Percentiles rank a stretch among this genome's conserved stretches.
Conservation (phyloP, 345 rosid genomes). For the Melaleuca quinquenervia region DNA sequence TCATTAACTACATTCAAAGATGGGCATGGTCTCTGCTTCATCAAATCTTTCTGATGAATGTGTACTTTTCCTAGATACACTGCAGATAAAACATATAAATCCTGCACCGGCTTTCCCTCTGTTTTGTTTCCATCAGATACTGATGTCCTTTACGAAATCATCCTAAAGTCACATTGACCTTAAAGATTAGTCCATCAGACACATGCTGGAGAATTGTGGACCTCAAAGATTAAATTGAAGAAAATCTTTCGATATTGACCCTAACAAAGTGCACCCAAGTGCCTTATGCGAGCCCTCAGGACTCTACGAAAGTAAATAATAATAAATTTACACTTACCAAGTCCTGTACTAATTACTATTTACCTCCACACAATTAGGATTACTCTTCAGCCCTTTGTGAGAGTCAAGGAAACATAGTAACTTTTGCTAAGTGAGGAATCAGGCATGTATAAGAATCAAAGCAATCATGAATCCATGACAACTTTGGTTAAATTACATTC, state of each 20-base stretch:
- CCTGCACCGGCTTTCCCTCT: background rate
- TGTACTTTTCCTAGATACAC: background rate
- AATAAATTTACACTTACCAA: background rate
- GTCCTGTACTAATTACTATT: background rate
- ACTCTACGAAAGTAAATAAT: background rate
- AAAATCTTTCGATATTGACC: background rate
- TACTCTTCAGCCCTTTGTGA: background rate
- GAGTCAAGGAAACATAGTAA: background rate
- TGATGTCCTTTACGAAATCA: background rate
- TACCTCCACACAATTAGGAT: background rate
- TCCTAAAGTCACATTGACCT: background rate
- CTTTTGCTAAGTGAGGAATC: background rate
- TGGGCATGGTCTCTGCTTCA: background rate
- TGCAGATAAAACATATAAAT: background rate
- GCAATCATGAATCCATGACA: background rate
- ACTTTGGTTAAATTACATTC: background rate
- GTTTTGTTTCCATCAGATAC: background rate
- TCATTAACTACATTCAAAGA: background rate
- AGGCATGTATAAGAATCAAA: background rate
- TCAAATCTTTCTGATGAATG: background rate
- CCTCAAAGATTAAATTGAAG: background rate
- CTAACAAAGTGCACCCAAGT: background rate
- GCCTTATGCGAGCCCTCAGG: background rate
- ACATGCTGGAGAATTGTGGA: background rate
- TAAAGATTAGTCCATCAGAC: background rate